Evolutionary conservation across 768 basidiomycete species (phyloP), one percentile per base, ranked within the genome.

Genomic region (Rhodotorula babjevae): DNA sequence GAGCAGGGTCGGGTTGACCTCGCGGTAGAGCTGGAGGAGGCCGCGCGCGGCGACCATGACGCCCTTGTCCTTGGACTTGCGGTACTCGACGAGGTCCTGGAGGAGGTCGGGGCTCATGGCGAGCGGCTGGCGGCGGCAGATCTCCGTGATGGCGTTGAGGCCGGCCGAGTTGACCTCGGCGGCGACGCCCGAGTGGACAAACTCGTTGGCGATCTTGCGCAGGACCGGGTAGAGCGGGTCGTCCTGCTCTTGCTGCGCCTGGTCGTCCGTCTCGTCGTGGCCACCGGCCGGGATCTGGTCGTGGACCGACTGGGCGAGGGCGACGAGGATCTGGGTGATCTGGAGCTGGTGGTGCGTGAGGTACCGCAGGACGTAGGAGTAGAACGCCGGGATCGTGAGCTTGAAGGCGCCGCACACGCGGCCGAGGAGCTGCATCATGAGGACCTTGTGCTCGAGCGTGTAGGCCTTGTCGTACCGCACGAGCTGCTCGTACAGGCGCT

Each of bases 161-260:
- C 96, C 96, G 0, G 95, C 96, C 2, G 94, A 88, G 72, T 97
- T 90, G 78, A 98, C 93, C 81, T 97, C 93, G 77, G 89, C 87
- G 2, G 92, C 92, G 6, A 98, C 96, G 61, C 96, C 96, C 1
- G 95, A 94, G 81, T 98, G 94, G 4, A 99, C 90, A 76, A 98
- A 99, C 79, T 99, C 95, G 78, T 90, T 87, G 1, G 94, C 93
- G 68, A 99, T 83, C 82, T 98, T 99, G 61, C 87, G 86, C 68
- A 99, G 84, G 58, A 94, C 90, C 21, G 96, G 96, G 9, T 87
- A 88, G 12, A 99, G 83, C 27, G 67, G 67, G 63, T 72, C 71
- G 67, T 72, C 71, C 33, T 56, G 59, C 58, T 60, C 59, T n/a
- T 66, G 56, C 25, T 25, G 25, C 19, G 55, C 95, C 7, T 93